Base-by-base conservation (phyloP, 2,329 filamentous ascomycete genomes). In the Cordyceps fumosorosea region DNA sequence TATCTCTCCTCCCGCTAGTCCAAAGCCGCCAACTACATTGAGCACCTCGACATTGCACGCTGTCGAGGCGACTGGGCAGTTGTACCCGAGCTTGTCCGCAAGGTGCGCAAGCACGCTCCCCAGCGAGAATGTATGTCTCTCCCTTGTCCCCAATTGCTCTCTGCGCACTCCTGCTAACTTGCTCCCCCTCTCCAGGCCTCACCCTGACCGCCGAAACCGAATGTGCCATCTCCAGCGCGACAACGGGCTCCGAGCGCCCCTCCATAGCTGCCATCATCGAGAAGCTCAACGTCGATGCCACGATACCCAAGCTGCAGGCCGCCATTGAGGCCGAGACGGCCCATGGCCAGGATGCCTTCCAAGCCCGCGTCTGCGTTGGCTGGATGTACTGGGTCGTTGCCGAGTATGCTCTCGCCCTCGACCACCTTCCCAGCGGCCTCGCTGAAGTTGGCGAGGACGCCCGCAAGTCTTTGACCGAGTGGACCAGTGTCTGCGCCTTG, bases 51-150 rank as follows among this genome's bases (percentile, higher is more conserved):
- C 74, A 84, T 88, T 68, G 92, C 91, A 67, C 89, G 95, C 71
- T 96, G 91, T 75, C 87, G 93, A 70, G 92, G 89, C 58, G 88
- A 87, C 74, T 99, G 95, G 95, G 81, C 86, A 67, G 86, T 90
- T 34, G 84, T 98, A 34, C 90, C 91, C 29, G 93, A 98, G 77
- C 83, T 96, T 66, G 88, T 95, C 69, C 87, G 93, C 73, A 99
- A 99, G 77, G 84, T 98, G 70, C 89, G 89, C 71, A 98, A 99
- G 76, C 93, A 99, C 82, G 90, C 92, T 69, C 89, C 92, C 47
- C 85, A 90, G 64, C 85, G 90, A 74, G 84, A 85, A 76, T 96
- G 93, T 97, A 88, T 69, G 85, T 72, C 66, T 11, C 5, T 8
- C 1, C 2, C 16, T n/a, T 14, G 7, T 6, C 16, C 20, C 10